Base-by-base conservation (phyloP, 2,329 filamentous ascomycete genomes). In the Phialophora chinensis region DNA sequence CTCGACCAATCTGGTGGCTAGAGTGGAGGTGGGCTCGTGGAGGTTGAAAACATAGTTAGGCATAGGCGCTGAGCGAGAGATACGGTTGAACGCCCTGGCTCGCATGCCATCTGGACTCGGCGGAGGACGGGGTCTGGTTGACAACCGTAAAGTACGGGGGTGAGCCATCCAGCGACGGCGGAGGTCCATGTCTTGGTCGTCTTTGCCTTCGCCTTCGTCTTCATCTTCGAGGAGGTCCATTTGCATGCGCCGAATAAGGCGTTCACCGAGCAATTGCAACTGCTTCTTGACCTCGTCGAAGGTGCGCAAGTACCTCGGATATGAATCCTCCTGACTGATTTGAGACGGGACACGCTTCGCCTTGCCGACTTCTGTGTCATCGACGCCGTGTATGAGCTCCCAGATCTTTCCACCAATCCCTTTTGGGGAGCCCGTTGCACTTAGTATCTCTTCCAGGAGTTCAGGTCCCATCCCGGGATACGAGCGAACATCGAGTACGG, bases 291-390 rank as follows among this genome's bases (percentile, higher is more conserved):
- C 87, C 66, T 88, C 84, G 0, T 86, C 77, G 60, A 90, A 75
- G 0, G 84, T 88, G 71, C 90, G 86, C 1, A 97, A 81, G 52
- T 72, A 69, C 0, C 88, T 87, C 27, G 87, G 85, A 76, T 96
- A 98, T 17, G 92, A 95, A 78, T 98, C 93, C 75, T 98, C 94
- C 69, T 98, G 95, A 77, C 92, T 95, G 75, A 98, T 96, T 77
- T 97, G 93, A 1, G 87, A 88, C 0, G 94, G 94, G 1, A 96
- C 79, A 53, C 88, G 86, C 71, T 86, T 87, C 1, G 88, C 90
- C 69, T 88, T 84, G 58, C 88, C 87, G 20, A 98, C 92, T 66
- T 91, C 88, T 0, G 85, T 83, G 60, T 88, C 80, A 76, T 98
- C 94, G 31, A 92, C 83, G 5, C 93, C 94, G 75, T 97, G 90